Percentiles rank a stretch among this genome's conserved stretches.
Conservation (phyloP, 2,329 filamentous ascomycete genomes). For the Thielaviopsis ethacetica region DNA sequence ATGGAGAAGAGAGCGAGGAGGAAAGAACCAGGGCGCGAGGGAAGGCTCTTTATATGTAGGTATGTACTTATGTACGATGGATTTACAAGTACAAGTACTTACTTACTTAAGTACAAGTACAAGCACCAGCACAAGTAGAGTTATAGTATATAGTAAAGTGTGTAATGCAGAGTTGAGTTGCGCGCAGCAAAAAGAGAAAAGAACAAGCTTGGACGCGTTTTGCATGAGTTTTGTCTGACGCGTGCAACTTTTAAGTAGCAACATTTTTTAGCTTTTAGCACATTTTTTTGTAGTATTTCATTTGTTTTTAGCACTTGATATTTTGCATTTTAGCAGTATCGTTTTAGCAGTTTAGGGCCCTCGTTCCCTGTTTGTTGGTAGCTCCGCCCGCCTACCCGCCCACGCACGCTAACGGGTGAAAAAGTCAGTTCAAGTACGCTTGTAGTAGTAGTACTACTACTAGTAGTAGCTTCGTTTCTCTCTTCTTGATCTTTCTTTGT, state of each 20-base stretch:
- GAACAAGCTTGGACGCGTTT: not conserved
- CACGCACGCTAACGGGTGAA: not conserved
- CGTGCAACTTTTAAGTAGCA: too few relatives aligned
- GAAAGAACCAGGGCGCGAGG: not conserved
- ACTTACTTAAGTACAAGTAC: too few relatives aligned
- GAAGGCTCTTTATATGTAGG: not conserved
- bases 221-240: not conserved
- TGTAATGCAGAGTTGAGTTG: not conserved
- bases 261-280: too few relatives aligned
- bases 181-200: not conserved
- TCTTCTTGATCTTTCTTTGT: too few relatives aligned
- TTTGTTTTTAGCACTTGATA: not conserved
- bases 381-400: not conserved
- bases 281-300: not conserved
- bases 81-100: too few relatives aligned
- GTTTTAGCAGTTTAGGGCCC: not conserved
- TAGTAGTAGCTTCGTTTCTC: too few relatives aligned
- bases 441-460: too few relatives aligned
- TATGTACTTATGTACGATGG: too few relatives aligned
- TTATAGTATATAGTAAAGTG: not conserved
- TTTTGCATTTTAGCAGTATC: too few relatives aligned
- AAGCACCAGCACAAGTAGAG: too few relatives aligned
- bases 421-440: too few relatives aligned
- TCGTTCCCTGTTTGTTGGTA: not conserved
- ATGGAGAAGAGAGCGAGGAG: not conserved